Conservation (phyloP, 305 asterid genomes). For the Fraxinus sp. region DNA sequence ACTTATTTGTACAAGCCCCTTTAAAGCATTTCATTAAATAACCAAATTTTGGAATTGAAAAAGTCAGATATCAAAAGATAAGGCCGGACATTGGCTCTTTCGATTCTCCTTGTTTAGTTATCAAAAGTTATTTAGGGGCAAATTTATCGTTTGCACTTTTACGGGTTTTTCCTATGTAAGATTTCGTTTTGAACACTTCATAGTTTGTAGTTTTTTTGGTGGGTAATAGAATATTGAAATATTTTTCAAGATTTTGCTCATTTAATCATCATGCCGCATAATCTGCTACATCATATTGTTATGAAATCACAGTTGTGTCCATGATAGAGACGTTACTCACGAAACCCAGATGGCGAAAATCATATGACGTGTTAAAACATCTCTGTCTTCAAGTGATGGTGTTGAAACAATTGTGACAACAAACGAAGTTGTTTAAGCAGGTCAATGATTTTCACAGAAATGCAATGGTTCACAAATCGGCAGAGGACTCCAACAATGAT, state of each 20-base stretch:
- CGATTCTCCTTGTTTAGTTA: background rate
- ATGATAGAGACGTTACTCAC: no score
- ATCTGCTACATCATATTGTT: background rate
- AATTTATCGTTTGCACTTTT: background rate
- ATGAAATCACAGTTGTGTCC: no score
- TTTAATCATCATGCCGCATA: background rate
- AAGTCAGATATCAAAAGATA: background rate
- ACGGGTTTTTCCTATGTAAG: background rate
- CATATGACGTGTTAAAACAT: background rate
- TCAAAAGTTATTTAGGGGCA: background rate
- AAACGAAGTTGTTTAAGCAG: background rate
- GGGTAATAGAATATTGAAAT: background rate
- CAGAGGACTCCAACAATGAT: no score
- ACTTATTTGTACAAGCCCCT: background rate
- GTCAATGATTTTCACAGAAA: background rate
- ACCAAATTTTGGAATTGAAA: background rate
- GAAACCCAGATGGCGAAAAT: background rate
- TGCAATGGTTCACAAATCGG: background rate
- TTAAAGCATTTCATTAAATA: background rate
- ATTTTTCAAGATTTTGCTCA: background rate
- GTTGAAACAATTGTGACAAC: background rate
- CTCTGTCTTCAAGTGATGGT: background rate
- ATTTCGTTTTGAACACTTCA: background rate
- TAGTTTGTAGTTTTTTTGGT: background rate
- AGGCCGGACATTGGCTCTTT: background rate